phyloP scores from a whole-genome alignment of 2,329 filamentous ascomycete genomes.

The Aspergillus sergii region DNA sequence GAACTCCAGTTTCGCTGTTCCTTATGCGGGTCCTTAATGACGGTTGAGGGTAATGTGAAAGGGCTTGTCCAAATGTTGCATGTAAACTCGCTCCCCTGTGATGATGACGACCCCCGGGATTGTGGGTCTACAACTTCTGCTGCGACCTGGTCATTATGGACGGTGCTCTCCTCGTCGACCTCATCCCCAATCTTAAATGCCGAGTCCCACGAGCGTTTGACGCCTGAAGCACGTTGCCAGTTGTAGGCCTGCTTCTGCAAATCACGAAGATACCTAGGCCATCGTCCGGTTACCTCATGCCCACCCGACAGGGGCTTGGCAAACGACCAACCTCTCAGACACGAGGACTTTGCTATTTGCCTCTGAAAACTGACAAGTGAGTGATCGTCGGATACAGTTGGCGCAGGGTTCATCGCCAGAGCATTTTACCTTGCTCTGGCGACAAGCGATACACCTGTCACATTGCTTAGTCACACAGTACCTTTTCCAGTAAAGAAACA shows the following conservation, averaged over 20 bases:
- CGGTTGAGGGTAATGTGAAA: not conserved
- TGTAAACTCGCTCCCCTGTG: not conserved
- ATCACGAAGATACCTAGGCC: not conserved
- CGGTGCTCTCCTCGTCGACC: not conserved
- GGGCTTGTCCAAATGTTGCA: not conserved
- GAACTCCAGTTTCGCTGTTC: not conserved
- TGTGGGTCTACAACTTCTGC: not conserved
- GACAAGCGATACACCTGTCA: conserved; percentile 34
- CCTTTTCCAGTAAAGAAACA: not conserved
- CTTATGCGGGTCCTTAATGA: not conserved
- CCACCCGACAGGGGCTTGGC: not conserved
- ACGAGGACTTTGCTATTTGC: not conserved
- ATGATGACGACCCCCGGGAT: not conserved
- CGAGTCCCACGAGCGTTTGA: not conserved
- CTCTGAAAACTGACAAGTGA: conserved; percentile 11
- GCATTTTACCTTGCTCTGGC: conserved; percentile 48
- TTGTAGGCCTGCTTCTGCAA: not conserved
- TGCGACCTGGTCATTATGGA: not conserved
- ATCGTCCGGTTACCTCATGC: not conserved
- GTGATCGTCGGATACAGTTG: conserved; percentile 23
- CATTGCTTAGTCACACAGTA: not conserved
- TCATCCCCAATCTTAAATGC: not conserved
- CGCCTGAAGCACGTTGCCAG: not conserved
- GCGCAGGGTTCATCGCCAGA: conserved; percentile 43
- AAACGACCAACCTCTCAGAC: not conserved